Evolutionary conservation across 441 rosid species (phyloP).

Genomic region (Brassica balearica): DNA sequence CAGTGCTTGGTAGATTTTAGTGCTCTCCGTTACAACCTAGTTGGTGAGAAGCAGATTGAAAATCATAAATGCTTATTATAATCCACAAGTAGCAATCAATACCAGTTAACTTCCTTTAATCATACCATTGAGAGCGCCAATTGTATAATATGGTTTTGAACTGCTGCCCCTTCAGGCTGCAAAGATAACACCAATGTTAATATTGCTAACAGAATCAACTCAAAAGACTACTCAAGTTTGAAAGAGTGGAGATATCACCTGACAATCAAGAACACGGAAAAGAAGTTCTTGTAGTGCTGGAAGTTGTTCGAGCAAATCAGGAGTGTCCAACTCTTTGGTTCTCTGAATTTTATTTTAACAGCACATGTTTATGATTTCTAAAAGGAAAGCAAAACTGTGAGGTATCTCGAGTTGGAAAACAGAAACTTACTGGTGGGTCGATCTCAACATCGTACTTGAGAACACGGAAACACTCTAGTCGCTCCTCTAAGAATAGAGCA

Average conservation of each 20-base stretch:
- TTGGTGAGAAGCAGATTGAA: neutral
- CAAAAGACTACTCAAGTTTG: conserved; percentile 1
- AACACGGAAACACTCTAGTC: conserved; percentile 89
- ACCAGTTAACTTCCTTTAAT: conserved; percentile 23
- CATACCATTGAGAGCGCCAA: conserved; percentile 91
- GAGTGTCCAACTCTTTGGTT: conserved; percentile 89
- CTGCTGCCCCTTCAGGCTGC: conserved; percentile 96
- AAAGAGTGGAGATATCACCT: conserved; percentile 54
- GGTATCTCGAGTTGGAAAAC: conserved; percentile 17
- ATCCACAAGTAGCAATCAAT: neutral
- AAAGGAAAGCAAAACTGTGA: neutral
- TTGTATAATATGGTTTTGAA: conserved; percentile 80
- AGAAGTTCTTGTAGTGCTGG: conserved; percentile 95
- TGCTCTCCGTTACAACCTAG: conserved; percentile 87
- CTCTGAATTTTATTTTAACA: conserved; percentile 54
- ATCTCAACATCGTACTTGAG: conserved; percentile 87
- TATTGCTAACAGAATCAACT: conserved; percentile 18
- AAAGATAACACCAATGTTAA: conserved; percentile 33
- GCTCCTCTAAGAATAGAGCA: conserved; percentile 91
- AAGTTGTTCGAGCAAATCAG: conserved; percentile 85
- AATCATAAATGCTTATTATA: neutral
- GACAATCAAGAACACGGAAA: conserved; percentile 90
- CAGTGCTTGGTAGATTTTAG: conserved; percentile 48
- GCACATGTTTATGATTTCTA: conserved; percentile 16
- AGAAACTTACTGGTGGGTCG: conserved; percentile 75